Evolutionary conservation across 2,329 filamentous ascomycete species (phyloP).

Genomic region (Xylariaceae sp.): DNA sequence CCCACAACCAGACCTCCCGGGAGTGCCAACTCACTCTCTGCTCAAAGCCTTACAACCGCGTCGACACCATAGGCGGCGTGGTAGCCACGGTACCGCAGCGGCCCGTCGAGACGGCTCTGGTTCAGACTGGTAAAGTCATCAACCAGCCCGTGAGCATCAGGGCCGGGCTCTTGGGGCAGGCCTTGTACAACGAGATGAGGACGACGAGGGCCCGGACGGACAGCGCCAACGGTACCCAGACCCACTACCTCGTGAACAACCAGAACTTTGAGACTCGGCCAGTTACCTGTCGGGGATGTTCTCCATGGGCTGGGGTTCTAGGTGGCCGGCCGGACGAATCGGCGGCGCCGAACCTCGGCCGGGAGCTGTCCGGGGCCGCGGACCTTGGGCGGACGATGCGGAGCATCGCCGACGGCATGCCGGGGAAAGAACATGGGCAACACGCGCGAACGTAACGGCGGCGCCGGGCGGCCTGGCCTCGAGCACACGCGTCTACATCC

Average conservation of each 20-base stretch:
- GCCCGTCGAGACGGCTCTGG: neutral
- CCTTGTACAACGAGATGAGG: neutral
- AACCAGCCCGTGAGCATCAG: neutral
- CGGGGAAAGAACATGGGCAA: slow-evolving; percentile 3
- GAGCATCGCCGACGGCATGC: slow-evolving; percentile 5
- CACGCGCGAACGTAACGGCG: slow-evolving; percentile 1
- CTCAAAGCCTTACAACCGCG: slow-evolving; percentile 6
- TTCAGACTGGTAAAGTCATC: neutral
- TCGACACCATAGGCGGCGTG: slow-evolving; percentile 2
- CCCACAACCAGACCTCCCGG: slow-evolving; percentile 2
- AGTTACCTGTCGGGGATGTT: slow-evolving; percentile 1
- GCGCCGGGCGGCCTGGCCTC: neutral
- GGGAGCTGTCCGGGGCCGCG: slow-evolving; percentile 3
- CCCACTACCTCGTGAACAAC: slow-evolving; percentile 1
- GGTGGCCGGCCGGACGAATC: neutral
- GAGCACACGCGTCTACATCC: slow-evolving; percentile 2
- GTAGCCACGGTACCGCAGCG: neutral
- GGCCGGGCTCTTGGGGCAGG: neutral
- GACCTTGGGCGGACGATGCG: slow-evolving; percentile 2
- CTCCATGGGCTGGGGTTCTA: neutral
- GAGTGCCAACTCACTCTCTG: slow-evolving; percentile 6
- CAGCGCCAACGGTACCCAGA: no score
- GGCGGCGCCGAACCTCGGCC: slow-evolving; percentile 3
- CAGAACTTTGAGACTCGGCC: neutral
- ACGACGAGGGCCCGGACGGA: no score